A percentile compares a stretch with the other conserved stretches of the same genome.
These are phyloP conservation scores for Saturnispora dispora DNA, from an alignment of 805 yeast species.

Conservation along the genomic window DNA sequence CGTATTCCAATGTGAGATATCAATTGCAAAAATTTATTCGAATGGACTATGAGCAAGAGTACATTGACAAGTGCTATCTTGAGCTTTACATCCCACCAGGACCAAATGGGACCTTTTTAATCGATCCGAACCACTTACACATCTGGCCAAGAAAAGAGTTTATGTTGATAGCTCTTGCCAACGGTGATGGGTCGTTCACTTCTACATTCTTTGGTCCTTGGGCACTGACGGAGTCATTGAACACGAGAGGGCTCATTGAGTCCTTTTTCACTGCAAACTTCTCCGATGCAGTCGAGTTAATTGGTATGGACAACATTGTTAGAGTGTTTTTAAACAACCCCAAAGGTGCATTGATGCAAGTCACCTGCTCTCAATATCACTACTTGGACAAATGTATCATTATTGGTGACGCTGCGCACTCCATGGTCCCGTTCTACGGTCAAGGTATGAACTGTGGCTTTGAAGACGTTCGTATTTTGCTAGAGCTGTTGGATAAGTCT, in stretches of 20 bases:
- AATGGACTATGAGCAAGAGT: conserved; percentile 66
- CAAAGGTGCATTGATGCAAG: conserved; percentile 68
- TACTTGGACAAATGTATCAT: conserved; percentile 52
- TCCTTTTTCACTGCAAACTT: conserved; percentile 53
- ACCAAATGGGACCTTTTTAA: conserved; percentile 33
- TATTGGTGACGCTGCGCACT: conserved; percentile 90
- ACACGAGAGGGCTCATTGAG: conserved; percentile 31
- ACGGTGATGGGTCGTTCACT: conserved; percentile 78
- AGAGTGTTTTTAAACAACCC: conserved; percentile 53
- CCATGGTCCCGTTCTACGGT: conserved; percentile 97
- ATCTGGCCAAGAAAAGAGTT: conserved; percentile 85
- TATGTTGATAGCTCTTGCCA: conserved; percentile 88
- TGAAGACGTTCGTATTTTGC: conserved; percentile 71
- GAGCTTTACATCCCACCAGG: conserved; percentile 70
- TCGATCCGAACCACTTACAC: conserved; percentile 72
- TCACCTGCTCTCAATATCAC: conserved; percentile 63
- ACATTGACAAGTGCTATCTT: conserved; percentile 74
- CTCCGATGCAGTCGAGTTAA: conserved; percentile 62
- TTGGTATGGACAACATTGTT: conserved; percentile 44
- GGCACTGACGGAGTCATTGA: conserved; percentile 47
- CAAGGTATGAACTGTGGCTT: conserved; percentile 97
- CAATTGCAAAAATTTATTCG: conserved; percentile 58
- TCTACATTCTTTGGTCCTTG: conserved; percentile 85
- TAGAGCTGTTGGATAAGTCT: conserved; percentile 37
- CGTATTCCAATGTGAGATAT: conserved; percentile 63